Evolutionary conservation across 2,329 filamentous ascomycete genomes (phyloP), one percentile per base, ranked within the genome.

Genomic region (Alternaria ethzedia): DNA sequence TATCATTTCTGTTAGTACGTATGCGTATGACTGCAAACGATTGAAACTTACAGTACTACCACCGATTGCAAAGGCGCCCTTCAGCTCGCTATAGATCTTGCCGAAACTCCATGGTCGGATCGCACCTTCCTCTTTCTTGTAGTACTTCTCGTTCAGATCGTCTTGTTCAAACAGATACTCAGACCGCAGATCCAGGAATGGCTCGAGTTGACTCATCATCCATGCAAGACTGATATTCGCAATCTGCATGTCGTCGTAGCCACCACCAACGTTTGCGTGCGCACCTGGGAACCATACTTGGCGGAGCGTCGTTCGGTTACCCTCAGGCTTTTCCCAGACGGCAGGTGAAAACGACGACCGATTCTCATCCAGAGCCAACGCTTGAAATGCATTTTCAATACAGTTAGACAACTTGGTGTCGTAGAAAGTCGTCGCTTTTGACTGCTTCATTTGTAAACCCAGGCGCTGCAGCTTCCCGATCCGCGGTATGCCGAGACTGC

Each of bases 271-370:
- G 59, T 86, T 85, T 10, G 82, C 80, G 67, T 88, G 86, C 26
- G 80, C 82, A 10, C 86, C 86, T 0, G 85, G 85, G 59, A 87
- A 87, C 86, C 86, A 87, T 9, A 84, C 83, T 70, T 87, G 85
- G n/a, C 82, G 79, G 26, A 87, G 64, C 10, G 74, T 77, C 3
- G 83, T 84, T n/a, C 68, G 76, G 62, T 82, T 83, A 26, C 81
- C 81, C 45, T 73, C 75, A 0, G 82, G 80, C 32, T 84, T 81
- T 55, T 84, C 82, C 85, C 85, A 88, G 1, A 87, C 73, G 0
- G 85, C 85, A 0, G 86, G 86, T 0, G 80, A 78, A 65, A 86
- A 88, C 0, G 85, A 83, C 10, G 73, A 76, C 1, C 86, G 81
- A 47, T 81, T 81, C 66, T 88, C 86, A 50, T 88, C 86, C 0